Evolutionary conservation across 805 yeast species (phyloP).

Genomic region (Saccharomyces kudriavzevii): DNA sequence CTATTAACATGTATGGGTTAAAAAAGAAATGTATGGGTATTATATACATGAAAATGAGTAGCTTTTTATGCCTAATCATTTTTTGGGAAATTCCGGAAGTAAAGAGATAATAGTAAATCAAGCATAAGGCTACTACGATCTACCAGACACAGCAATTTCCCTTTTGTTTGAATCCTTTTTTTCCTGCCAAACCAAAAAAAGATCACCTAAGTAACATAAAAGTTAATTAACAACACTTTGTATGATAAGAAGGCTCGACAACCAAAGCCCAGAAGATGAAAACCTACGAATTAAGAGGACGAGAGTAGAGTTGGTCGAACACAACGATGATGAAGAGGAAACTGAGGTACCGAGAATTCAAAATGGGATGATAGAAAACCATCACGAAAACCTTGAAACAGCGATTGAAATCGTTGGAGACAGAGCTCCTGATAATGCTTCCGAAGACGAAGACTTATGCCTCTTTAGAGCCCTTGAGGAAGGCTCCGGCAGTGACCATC

Average conservation of each 20-base stretch:
- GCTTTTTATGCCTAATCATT: not conserved
- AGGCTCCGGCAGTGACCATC: conserved; percentile 3
- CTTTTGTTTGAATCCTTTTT: not conserved
- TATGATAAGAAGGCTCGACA: not conserved
- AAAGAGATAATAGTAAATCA: not conserved
- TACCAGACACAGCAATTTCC: not conserved
- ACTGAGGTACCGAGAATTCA: conserved; percentile 5
- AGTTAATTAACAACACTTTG: not conserved
- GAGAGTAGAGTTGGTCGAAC: not conserved
- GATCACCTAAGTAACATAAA: not conserved
- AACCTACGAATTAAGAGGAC: not conserved
- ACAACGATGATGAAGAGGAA: conserved; percentile 4
- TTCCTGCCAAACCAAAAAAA: not conserved
- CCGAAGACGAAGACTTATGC: conserved; percentile 10
- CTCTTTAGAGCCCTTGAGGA: conserved; percentile 7
- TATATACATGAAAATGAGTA: not conserved
- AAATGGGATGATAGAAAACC: conserved; percentile 3
- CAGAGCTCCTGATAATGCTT: conserved; percentile 2
- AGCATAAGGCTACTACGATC: not conserved
- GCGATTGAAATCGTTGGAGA: conserved; percentile 14
- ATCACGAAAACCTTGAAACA: conserved; percentile 2
- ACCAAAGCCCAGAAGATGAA: not conserved
- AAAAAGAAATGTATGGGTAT: not conserved
- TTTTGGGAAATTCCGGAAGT: not conserved
- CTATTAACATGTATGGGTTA: no score